A percentile compares a stretch with the other conserved stretches of the same genome.
Conservation (phyloP, 2,329 filamentous ascomycete genomes). For the Claviceps paspali region DNA sequence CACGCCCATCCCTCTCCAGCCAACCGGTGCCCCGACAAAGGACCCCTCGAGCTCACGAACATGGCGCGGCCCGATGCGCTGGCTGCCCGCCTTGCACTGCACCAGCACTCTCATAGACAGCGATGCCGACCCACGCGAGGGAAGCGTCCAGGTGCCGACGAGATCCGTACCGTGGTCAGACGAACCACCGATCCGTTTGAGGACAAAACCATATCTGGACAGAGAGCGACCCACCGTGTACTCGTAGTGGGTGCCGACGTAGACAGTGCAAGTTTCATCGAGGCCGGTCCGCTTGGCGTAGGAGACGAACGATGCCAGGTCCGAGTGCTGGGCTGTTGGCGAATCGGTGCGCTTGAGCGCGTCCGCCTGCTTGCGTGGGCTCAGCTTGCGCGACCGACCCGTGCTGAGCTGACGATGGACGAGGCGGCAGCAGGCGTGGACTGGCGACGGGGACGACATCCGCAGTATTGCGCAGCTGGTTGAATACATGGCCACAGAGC, state of each 20-base stretch:
- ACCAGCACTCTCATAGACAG: conserved; percentile 29
- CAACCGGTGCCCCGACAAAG: conserved; percentile 55
- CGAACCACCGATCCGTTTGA: conserved; percentile 49
- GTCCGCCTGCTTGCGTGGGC: neutral
- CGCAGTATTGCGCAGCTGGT: neutral
- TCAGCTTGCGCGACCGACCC: neutral
- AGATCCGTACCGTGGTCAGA: conserved; percentile 63
- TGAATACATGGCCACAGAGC: neutral
- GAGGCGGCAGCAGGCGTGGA: neutral
- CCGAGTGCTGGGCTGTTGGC: conserved; percentile 38
- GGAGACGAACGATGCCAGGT: conserved; percentile 47
- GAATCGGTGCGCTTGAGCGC: conserved; percentile 27
- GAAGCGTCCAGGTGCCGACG: conserved; percentile 53
- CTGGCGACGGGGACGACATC: neutral
- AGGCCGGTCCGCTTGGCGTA: conserved; percentile 45
- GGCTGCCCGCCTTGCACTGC: conserved; percentile 54
- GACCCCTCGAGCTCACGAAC: conserved; percentile 70
- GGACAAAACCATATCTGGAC: conserved; percentile 43
- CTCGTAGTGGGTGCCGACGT: conserved; percentile 63
- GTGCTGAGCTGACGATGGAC: neutral
- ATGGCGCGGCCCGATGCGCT: conserved; percentile 38
- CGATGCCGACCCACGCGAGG: conserved; percentile 12
- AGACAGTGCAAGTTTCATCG: conserved; percentile 41
- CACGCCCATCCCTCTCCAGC: conserved; percentile 51
- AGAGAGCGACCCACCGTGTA: conserved; percentile 49